These are phyloP conservation scores for Macrophomina phaseolina DNA, from an alignment of 2,329 filamentous ascomycete genomes.

Conservation along the genomic window DNA sequence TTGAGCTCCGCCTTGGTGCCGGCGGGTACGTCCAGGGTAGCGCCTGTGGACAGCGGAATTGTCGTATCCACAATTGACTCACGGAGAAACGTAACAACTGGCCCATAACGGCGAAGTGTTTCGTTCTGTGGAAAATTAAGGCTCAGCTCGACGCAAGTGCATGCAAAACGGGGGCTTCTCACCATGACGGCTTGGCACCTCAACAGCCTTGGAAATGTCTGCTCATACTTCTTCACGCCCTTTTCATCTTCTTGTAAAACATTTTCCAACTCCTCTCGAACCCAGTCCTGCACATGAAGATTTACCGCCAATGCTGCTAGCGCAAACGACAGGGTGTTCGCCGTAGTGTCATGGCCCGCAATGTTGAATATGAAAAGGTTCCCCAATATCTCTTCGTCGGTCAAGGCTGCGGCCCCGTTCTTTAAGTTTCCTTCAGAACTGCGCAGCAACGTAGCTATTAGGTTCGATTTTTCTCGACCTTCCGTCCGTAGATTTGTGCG, in stretches of 20 bases:
- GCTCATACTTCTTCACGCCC: conserved; percentile 38
- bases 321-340: conserved; percentile 52
- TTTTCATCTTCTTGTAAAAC: conserved; percentile 28
- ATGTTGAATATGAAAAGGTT: conserved; percentile 58
- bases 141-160: not conserved
- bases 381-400: conserved; percentile 52
- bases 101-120: conserved; percentile 51
- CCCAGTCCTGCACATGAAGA: conserved; percentile 54
- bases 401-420: not conserved
- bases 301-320: conserved; percentile 43
- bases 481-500: not conserved
- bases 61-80: not conserved
- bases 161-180: not conserved
- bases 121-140: conserved; percentile 39
- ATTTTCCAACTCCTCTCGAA: conserved; percentile 47
- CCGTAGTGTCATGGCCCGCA: conserved; percentile 59
- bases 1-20: not conserved
- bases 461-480: not conserved
- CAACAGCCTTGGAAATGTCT: conserved; percentile 49
- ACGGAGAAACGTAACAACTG: conserved; percentile 32
- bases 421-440: not conserved
- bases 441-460: not conserved
- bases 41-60: not conserved
- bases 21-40: not conserved
- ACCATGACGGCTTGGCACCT: conserved; percentile 46